Conservation (phyloP, 805 yeast species). For the Candida awuae region DNA sequence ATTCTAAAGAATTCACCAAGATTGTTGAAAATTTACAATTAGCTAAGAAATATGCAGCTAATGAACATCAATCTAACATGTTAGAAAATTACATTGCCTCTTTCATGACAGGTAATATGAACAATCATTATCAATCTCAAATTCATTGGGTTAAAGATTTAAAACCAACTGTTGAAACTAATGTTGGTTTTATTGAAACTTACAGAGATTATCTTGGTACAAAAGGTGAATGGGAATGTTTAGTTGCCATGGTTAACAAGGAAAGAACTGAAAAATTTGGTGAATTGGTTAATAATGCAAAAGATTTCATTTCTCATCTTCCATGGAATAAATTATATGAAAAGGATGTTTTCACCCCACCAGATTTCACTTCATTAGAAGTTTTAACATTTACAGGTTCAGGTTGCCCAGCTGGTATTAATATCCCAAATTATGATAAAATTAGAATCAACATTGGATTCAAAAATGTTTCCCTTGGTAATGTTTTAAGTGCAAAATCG, state of each 20-base stretch:
- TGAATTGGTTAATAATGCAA: slow-evolving; percentile 58
- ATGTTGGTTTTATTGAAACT: slow-evolving; percentile 87
- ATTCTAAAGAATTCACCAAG: slow-evolving; percentile 50
- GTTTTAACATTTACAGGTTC: slow-evolving; percentile 84
- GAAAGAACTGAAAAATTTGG: slow-evolving; percentile 79
- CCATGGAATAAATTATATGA: slow-evolving; percentile 78
- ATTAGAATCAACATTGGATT: slow-evolving; percentile 78
- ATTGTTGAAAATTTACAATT: slow-evolving; percentile 48
- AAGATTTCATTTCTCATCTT: slow-evolving; percentile 50
- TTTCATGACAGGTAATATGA: slow-evolving; percentile 74
- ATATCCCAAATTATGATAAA: slow-evolving; percentile 88
- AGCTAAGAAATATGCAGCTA: slow-evolving; percentile 61
- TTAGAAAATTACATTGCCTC: slow-evolving; percentile 57
- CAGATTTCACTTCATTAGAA: slow-evolving; percentile 86
- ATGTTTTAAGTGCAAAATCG: slow-evolving; percentile 70
- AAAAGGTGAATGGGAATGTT: slow-evolving; percentile 90
- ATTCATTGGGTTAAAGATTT: slow-evolving; percentile 82
- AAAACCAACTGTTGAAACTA: slow-evolving; percentile 70
- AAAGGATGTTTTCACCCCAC: slow-evolving; percentile 81
- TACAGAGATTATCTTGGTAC: slow-evolving; percentile 90
- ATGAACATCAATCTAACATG: slow-evolving; percentile 63
- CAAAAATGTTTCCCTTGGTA: slow-evolving; percentile 84
- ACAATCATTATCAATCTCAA: slow-evolving; percentile 79
- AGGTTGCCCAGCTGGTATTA: slow-evolving; percentile 90
- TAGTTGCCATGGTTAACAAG: slow-evolving; percentile 84